A percentile compares a stretch with the other conserved stretches of the same genome.
Evolutionary conservation across 495 filamentous ascomycete species (phyloP).

Genomic region (Aspergillus wentii): DNA sequence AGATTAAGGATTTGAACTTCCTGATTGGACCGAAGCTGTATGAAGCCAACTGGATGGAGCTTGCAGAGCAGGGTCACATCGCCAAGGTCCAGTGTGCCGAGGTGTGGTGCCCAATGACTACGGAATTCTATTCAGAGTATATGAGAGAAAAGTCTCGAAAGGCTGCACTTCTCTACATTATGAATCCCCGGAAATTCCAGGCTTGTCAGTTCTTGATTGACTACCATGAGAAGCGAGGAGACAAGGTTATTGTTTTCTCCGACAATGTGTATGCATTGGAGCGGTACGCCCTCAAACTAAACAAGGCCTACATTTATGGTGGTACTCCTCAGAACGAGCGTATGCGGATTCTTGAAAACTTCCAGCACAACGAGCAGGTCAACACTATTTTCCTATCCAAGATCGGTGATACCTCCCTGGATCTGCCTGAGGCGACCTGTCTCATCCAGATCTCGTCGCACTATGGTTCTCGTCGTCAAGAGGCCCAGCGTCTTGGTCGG

Average conservation of each 20-base stretch:
- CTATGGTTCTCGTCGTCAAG: constrained; percentile 95
- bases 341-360: constrained; percentile 87
- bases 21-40: constrained; percentile 96
- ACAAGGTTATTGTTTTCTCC: constrained; percentile 98
- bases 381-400: constrained; percentile 98
- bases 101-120: constrained; percentile 99
- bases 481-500: constrained; percentile 89
- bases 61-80: constrained; percentile 94
- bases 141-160: constrained; percentile 67
- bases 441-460: constrained; percentile 98
- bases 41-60: constrained; percentile 99
- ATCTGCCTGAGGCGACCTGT: constrained; percentile 94
- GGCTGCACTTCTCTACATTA: constrained; percentile 77
- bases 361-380: constrained; percentile 88
- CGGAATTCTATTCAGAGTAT: constrained; percentile 96
- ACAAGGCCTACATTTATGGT: constrained; percentile 91
- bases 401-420: constrained; percentile 95
- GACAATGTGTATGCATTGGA: constrained; percentile 96
- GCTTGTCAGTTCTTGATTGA: constrained; percentile 95
- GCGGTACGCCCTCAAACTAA: constrained; percentile 75
- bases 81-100: constrained; percentile 97
- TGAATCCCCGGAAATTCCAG: constrained; percentile 98
- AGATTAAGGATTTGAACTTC: constrained; percentile 96
- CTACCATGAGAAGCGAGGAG: constrained; percentile 91
- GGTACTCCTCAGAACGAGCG: constrained; percentile 84